Percentiles rank a stretch among this genome's conserved stretches.
phyloP scores from a whole-genome alignment of 2,329 filamentous ascomycete genomes.

The Penicillium sp. region DNA sequence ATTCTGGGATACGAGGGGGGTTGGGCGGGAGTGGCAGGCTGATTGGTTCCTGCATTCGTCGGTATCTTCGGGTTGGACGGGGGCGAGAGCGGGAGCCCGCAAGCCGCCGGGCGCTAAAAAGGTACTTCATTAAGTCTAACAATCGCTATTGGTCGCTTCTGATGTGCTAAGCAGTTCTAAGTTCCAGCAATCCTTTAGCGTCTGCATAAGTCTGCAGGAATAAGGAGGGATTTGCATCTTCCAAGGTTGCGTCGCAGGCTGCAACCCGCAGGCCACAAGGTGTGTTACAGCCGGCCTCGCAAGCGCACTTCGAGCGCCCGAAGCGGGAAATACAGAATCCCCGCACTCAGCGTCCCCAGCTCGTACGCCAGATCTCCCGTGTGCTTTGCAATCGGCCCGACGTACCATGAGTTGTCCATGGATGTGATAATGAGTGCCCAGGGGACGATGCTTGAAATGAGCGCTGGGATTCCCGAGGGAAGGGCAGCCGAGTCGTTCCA shows the following conservation, averaged over 20 bases:
- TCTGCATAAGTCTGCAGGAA: neutral
- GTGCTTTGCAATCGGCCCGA: neutral
- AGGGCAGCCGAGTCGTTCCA: neutral
- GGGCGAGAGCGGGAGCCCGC: neutral
- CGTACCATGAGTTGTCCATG: neutral
- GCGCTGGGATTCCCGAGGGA: neutral
- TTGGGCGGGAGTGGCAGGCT: neutral
- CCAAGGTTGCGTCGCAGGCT: neutral
- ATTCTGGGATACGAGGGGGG: neutral
- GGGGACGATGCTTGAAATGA: neutral
- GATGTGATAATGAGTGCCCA: constrained; percentile 1
- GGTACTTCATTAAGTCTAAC: neutral
- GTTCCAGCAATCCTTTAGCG: neutral
- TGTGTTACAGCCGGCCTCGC: neutral
- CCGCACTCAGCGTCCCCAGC: neutral
- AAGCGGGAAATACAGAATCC: constrained; percentile 1
- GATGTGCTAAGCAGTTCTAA: neutral
- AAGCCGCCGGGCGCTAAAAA: neutral
- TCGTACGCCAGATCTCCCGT: constrained; percentile 2
- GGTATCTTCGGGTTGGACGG: neutral
- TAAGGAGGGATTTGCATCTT: neutral
- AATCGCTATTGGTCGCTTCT: neutral
- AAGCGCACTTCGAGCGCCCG: neutral
- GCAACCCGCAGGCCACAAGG: neutral
- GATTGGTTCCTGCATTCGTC: neutral